A percentile compares a stretch with the other conserved stretches of the same genome.
phyloP scores from a whole-genome alignment of 2,329 filamentous ascomycete species.

The Fusarium nanum region DNA sequence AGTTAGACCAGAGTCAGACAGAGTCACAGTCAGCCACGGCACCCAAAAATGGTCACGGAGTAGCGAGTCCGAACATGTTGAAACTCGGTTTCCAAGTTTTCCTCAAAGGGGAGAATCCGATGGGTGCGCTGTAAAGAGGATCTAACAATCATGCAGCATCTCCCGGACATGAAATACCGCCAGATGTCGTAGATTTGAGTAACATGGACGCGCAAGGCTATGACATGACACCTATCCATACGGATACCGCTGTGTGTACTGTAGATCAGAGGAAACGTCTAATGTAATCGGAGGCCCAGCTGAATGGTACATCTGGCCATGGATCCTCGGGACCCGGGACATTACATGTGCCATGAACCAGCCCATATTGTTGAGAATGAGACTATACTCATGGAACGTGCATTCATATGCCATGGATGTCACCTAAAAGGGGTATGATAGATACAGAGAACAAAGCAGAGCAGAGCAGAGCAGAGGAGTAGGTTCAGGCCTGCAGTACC shows the following conservation, averaged over 20 bases:
- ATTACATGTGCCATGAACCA: slow-evolving; percentile 33
- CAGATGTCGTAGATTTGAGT: slow-evolving; percentile 19
- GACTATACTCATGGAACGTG: slow-evolving; percentile 37
- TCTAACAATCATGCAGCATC: slow-evolving; percentile 25
- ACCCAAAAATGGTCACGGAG: slow-evolving; percentile 24
- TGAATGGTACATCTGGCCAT: slow-evolving; percentile 30
- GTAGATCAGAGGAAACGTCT: slow-evolving; percentile 22
- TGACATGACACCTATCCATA: slow-evolving; percentile 26
- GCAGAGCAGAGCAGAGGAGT: neutral
- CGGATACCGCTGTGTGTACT: neutral
- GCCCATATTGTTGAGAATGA: slow-evolving; percentile 36
- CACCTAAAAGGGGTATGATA: slow-evolving; percentile 21
- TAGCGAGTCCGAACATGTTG: slow-evolving; percentile 33
- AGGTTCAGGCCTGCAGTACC: slow-evolving; percentile 22
- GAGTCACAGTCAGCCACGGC: neutral
- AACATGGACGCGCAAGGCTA: slow-evolving; percentile 24
- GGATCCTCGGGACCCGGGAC: slow-evolving; percentile 36
- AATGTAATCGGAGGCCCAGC: slow-evolving; percentile 26
- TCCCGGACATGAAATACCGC: slow-evolving; percentile 34
- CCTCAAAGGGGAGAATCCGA: slow-evolving; percentile 32
- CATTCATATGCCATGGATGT: slow-evolving; percentile 16
- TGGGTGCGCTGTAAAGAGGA: slow-evolving; percentile 29
- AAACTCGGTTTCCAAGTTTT: slow-evolving; percentile 25
- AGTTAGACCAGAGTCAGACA: neutral
- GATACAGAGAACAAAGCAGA: slow-evolving; percentile 12